Evolutionary conservation across 2,329 filamentous ascomycete genomes (phyloP), one percentile per base, ranked within the genome.

Genomic region (Zymoseptoria passerinii): DNA sequence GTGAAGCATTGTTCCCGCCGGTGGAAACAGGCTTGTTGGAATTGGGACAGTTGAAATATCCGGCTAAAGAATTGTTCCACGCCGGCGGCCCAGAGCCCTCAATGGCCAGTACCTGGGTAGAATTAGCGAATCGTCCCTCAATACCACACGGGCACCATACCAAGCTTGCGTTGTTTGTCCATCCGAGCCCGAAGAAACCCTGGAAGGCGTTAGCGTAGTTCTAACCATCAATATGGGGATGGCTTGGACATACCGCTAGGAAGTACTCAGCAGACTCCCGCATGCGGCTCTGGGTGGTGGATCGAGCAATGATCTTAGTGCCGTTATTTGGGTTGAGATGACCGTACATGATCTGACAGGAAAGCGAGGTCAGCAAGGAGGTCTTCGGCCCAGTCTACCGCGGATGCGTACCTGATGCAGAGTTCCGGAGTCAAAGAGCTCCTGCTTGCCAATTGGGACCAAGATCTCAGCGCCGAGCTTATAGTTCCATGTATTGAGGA

Each of bases 211-310:
- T 16, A 44, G 35, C 35, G 13, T 44, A 44, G 5, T 44, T 13
- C 13, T 16, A 7, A 13, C 35, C 35, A 44, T 23, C 35, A 44
- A 16, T 13, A 44, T 44, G 2, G 16, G 16, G n/a, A n/a, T 44
- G 10, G 5, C 13, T 16, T 6, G 16, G 16, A 44, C 16, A 44
- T 44, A n/a, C 35, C 5, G 87, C 85, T 68, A 90, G 75, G 73
- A 90, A 91, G 71, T 91, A 87, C 71, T 91, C 87, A 2, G 87
- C 87, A 48, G 81, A 86, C 70, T 90, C 85, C 20, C 87, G 76
- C 88, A 91, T 91, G 23, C 88, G 83, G 68, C 89, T 84, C 70
- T 91, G 86, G 1, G 87, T 89, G 0, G 87, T 90, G 1, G 87
- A 89, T 28, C 88, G 80, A 16, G 84, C 86, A 58, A 90, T 82